A percentile compares a stretch with the other conserved stretches of the same genome.
Conservation (phyloP, 2,329 filamentous ascomycete genomes). For the Grosmannia clavigera region DNA sequence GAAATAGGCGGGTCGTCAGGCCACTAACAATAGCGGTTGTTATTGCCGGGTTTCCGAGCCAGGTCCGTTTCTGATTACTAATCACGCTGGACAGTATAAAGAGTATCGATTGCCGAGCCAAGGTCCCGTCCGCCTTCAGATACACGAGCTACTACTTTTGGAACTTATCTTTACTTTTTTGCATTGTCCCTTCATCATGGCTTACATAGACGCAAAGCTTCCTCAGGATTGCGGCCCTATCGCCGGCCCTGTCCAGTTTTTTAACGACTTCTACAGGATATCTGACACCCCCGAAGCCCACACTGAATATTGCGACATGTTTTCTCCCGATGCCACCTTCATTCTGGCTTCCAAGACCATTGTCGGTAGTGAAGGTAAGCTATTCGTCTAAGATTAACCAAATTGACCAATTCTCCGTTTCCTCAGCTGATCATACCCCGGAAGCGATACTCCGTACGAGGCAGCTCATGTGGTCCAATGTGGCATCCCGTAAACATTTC, state of each 20-base stretch:
- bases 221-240: conserved; percentile 11
- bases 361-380: conserved; percentile 15
- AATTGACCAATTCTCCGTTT: too few species aligned
- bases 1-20: neutral
- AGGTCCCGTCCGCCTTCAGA: neutral
- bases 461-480: conserved; percentile 19
- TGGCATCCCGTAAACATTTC: conserved; percentile 18
- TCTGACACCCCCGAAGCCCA: conserved; percentile 19
- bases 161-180: neutral
- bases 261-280: conserved; percentile 18
- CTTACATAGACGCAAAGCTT: neutral
- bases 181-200: neutral
- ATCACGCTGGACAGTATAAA: neutral
- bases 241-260: conserved; percentile 15
- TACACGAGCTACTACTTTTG: neutral
- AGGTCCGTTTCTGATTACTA: neutral
- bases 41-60: neutral
- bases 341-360: conserved; percentile 17
- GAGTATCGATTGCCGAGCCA: too few species aligned
- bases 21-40: neutral
- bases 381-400: too few species aligned
- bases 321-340: conserved; percentile 19
- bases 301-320: conserved; percentile 18
- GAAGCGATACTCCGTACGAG: conserved; percentile 19
- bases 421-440: neutral